These are phyloP conservation scores for Parmelia sp. DNA, from an alignment of 495 filamentous ascomycete genomes.

Conservation along the genomic window DNA sequence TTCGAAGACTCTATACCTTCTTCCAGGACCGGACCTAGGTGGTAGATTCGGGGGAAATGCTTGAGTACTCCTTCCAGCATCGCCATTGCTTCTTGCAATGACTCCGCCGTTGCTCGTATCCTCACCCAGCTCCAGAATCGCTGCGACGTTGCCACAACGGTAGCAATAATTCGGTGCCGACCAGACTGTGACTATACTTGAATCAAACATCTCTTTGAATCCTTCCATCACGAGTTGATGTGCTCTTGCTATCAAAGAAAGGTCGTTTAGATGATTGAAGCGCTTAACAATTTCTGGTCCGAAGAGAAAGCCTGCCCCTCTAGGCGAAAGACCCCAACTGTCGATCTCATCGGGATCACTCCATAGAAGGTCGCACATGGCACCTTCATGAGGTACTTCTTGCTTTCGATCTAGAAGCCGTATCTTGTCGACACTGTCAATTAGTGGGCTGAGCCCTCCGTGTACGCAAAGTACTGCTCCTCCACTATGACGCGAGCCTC, in stretches of 20 bases:
- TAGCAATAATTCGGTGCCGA: constrained; percentile 98
- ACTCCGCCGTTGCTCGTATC: constrained; percentile 72
- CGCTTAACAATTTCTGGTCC: constrained; percentile 92
- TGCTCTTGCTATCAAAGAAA: constrained; percentile 85
- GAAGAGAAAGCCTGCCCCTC: constrained; percentile 93
- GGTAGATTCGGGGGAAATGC: constrained; percentile 2
- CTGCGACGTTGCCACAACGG: constrained; percentile 93
- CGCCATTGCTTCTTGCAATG: constrained; percentile 72
- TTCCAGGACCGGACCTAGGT: constrained; percentile 63
- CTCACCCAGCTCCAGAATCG: constrained; percentile 86
- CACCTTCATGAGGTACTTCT: constrained; percentile 96
- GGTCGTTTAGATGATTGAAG: constrained; percentile 90
- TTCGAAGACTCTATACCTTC: constrained; percentile 92
- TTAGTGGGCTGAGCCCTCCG: constrained; percentile 82
- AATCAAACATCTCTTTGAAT: constrained; percentile 98
- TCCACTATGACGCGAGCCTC: constrained; percentile 59
- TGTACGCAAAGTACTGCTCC: constrained; percentile 94
- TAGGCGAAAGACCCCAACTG: constrained; percentile 91
- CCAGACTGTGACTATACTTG: constrained; percentile 93
- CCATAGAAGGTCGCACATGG: constrained; percentile 98
- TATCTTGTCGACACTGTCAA: constrained; percentile 95
- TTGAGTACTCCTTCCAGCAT: constrained; percentile 52
- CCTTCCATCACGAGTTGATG: constrained; percentile 99
- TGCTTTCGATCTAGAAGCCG: constrained; percentile 92
- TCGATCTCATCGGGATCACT: constrained; percentile 98